Conservation (phyloP, 768 basidiomycete species). For the Kwoniella bestiolae region DNA sequence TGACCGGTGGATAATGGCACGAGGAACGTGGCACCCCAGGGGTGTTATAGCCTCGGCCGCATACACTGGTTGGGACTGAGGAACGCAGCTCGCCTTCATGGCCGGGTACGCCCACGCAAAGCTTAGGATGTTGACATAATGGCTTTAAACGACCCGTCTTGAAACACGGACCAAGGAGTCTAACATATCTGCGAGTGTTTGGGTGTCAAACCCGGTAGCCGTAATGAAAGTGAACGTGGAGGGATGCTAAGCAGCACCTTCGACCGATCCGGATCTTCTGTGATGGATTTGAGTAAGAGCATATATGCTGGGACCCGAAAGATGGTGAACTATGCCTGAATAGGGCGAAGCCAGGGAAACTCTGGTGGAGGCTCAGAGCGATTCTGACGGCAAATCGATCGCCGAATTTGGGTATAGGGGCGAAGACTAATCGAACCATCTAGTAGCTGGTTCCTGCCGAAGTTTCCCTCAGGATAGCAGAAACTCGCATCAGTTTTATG, state of each 20-base stretch:
- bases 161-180: slow-evolving; percentile 88
- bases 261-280: slow-evolving; percentile 74
- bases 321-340: slow-evolving; percentile 88
- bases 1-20: slow-evolving; percentile 64
- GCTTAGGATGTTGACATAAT: slow-evolving; percentile 78
- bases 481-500: slow-evolving; percentile 66
- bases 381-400: slow-evolving; percentile 96
- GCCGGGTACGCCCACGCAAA: slow-evolving; percentile 66
- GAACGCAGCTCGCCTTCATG: slow-evolving; percentile 66
- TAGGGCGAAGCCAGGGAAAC: slow-evolving; percentile 94
- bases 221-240: slow-evolving; percentile 73
- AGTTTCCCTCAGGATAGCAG: slow-evolving; percentile 78
- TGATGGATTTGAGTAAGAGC: slow-evolving; percentile 78
- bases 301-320: slow-evolving; percentile 86
- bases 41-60: slow-evolving; percentile 70
- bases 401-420: slow-evolving; percentile 95
- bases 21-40: slow-evolving; percentile 67
- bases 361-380: slow-evolving; percentile 94
- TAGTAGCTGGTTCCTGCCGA: slow-evolving; percentile 91
- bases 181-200: slow-evolving; percentile 80
- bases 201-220: slow-evolving; percentile 73
- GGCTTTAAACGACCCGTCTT: slow-evolving; percentile 80
- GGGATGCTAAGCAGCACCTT: slow-evolving; percentile 68
- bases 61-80: slow-evolving; percentile 67
- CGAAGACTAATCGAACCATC: slow-evolving; percentile 93